Base-by-base conservation (phyloP, 2,329 filamentous ascomycete species). In the Beauveria varroae region DNA sequence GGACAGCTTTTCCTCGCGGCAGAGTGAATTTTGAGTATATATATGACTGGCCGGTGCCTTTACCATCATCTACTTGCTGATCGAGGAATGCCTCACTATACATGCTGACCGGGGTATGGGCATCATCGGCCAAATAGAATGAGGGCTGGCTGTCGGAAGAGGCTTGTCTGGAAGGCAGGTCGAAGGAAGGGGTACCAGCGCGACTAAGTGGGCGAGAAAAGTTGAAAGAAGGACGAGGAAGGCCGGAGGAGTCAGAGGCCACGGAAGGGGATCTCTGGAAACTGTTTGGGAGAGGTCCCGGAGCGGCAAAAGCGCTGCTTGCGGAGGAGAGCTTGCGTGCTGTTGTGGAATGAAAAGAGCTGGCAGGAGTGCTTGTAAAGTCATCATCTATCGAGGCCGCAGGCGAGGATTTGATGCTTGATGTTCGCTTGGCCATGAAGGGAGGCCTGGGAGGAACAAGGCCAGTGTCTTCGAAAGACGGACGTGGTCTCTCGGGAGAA, bases 171-270 rank as follows among this genome's bases (percentile, higher is more conserved):
- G 80, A 79, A 53, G 86, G 85, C 49, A 76, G 72, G n/a, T 88
- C 84, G 66, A 81, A 76, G 50, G 69, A 75, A 18, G 84, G 84
- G 14, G 82, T 86, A 64, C 85, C 86, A 63, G 86, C 83, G 70
- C 88, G 82, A 73, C 93, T 97, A 63, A 96, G 76, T 0, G 95
- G 95, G 49, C 95, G 84, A 0, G 95, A 98, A 73, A 98, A 98
- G 74, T 99, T 98, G 75, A 96, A 93, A 0, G 89, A 86, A 1
- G 91, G 89, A 18, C 88, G 84, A 14, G 87, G 85, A 41, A 92
- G 70, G 10, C 82, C 81, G 2, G 92, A 96, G 56, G 85, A 84
- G 64, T 96, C 91, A 1, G 93, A 98, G 64, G 86, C 87, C 43
- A 91, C 82, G 0, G 95, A 98, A 2, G 92, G 91, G 1, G 93